Base-by-base conservation (phyloP, 2,329 filamentous ascomycete genomes). In the Trichophyton simii region DNA sequence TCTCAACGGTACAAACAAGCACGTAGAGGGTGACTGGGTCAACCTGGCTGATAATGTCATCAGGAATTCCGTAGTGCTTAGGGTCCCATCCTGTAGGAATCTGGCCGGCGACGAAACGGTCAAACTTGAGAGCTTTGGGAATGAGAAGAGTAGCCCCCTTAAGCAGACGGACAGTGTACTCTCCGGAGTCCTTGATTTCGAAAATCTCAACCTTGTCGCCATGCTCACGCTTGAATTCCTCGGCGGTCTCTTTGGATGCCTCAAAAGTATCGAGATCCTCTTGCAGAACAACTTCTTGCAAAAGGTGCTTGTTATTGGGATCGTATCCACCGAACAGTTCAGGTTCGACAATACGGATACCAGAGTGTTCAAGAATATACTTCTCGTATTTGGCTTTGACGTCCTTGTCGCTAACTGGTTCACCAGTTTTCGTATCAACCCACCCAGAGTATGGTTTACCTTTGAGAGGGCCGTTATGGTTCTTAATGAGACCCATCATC, bases 401-500 rank as follows among this genome's bases (percentile, higher is more conserved):
- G 70, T 99, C 94, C 80, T 96, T 96, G 78, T 99, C 94, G 63
- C 97, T 92, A 31, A 99, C 91, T 6, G 94, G 94, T 63, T 97
- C 92, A 50, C 89, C 89, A 60, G 89, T 87, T 83, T 97, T 97
- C 72, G 85, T 82, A 71, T 99, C 94, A 63, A 99, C 89, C 89
- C 80, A 99, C 68, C 94, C 94, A 67, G 92, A 90, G 78, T 99
- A 97, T 66, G 88, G 88, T 79, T 95, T 88, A 73, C 94, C 94
- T 80, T 99, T 99, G 73, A 99, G 84, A 36, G 87, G 86, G 18
- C 94, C 94, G 68, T 97, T 97, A 80, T 96, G 89, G 76, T 99
- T 95, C 82, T 92, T 96, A 80, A 99, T 97, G 63, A 97, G 85
- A 71, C 94, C 94, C 92, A 97, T 99, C 75, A 99, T 90, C 94